Evolutionary conservation across 1,284 basidiomycete species (phyloP), one percentile per base, ranked within the genome.

Genomic region (Ganoderma multipileum): DNA sequence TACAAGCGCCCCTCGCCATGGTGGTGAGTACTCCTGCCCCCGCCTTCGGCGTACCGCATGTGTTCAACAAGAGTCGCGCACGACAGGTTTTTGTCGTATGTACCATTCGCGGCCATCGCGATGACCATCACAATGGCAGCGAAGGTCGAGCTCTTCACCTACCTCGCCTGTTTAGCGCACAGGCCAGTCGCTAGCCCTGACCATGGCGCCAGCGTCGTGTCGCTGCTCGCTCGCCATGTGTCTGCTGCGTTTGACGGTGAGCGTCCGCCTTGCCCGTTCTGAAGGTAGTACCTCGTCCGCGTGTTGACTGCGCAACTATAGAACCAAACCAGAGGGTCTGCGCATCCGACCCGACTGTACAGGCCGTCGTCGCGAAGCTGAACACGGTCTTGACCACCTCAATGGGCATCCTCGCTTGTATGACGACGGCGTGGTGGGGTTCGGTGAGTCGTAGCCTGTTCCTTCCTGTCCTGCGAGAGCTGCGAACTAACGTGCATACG

Each of bases 381-480:
- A 69, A 61, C 68, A 71, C 76, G 87, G 91, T 85, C 39, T 88
- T 95, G 77, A 83, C 86, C 0, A 83, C 91, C 1, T 83, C 85
- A n/a, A 89, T 88, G 81, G 96, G 95, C 9, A 78, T 95, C 55
- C 82, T 94, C 23, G 84, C 85, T 52, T 90, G 89, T 73, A 75
- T 96, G 54, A 96, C 94, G 0, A 91, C 93, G 5, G 94, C 89
- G 2, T 95, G 90, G 86, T 97, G 96, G 96, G 92, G 93, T 63
- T 86, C 90, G 62, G 91, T 91, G 77, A 71, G 87, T 81, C 3
- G 20, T 23, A 20, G 16, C 26, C 0, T 23, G 8, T 8, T 42
- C 66, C 28, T 14, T 36, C 6, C 12, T 12, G 58, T 38, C 38
- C 63, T 68, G n/a, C 65, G 9, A 28, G 26, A 58, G 68, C 52